A percentile compares a stretch with the other conserved stretches of the same genome.
phyloP scores from a whole-genome alignment of 1,284 basidiomycete species.

The Cystobasidium slooffiae region DNA sequence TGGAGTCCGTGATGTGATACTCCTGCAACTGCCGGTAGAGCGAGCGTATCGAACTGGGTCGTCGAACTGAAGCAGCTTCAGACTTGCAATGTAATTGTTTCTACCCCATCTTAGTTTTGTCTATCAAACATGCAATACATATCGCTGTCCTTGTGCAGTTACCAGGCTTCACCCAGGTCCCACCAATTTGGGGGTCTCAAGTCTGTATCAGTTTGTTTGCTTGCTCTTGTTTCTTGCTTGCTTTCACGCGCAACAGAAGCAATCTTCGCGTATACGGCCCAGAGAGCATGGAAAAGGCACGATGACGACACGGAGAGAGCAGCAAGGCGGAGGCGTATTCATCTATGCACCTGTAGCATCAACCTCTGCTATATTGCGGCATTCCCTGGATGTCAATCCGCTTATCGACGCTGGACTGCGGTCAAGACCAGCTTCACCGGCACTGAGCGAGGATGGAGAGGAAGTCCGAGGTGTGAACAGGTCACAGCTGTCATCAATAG shows the following conservation, averaged over 20 bases:
- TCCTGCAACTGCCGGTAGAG: too few relatives aligned
- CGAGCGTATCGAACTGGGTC: too few relatives aligned
- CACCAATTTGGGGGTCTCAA: too few relatives aligned
- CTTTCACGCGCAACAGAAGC: not conserved
- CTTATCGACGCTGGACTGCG: slow-evolving; percentile 9
- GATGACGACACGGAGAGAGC: slow-evolving; percentile 3
- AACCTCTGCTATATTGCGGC: slow-evolving; percentile 10
- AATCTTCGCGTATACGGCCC: not conserved
- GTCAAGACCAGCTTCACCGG: slow-evolving; percentile 37
- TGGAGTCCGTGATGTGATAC: too few relatives aligned
- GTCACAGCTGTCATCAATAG: not conserved
- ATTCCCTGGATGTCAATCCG: slow-evolving; percentile 11
- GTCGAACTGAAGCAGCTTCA: too few relatives aligned
- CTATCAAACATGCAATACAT: too few relatives aligned
- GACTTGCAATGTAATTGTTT: too few relatives aligned
- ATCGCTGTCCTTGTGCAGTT: too few relatives aligned
- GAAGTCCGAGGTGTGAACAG: not conserved
- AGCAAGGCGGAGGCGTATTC: not conserved
- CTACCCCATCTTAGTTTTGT: too few relatives aligned
- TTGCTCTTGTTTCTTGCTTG: not conserved
- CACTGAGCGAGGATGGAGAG: slow-evolving; percentile 1
- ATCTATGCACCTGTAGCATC: slow-evolving; percentile 13
- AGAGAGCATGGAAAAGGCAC: not conserved
- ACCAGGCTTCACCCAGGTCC: too few relatives aligned
- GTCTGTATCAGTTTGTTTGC: too few relatives aligned